Conservation (phyloP, 257 asterid genomes). For the Solanum rostratum region DNA sequence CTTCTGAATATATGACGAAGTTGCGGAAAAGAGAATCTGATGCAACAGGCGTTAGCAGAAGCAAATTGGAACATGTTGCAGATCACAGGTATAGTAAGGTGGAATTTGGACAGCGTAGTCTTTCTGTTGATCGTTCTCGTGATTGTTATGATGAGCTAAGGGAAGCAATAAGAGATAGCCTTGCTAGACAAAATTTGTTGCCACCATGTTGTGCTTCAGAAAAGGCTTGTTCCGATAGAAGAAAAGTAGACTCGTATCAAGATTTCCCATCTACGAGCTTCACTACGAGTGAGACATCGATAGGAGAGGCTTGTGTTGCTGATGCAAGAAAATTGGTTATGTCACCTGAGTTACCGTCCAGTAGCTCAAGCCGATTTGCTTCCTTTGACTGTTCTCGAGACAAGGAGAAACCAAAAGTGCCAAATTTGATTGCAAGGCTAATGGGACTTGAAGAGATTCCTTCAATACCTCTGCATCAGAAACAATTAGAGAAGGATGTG, state of each 20-base stretch:
- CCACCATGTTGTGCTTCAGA: constrained; percentile 15
- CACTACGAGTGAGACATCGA: not conserved
- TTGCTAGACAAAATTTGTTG: constrained; percentile 55
- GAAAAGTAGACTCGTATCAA: not conserved
- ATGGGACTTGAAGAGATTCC: constrained; percentile 65
- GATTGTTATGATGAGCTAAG: constrained; percentile 75
- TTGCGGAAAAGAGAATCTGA: constrained; percentile 15
- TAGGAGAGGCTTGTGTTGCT: constrained; percentile 2
- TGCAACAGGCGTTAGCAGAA: constrained; percentile 6
- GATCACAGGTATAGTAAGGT: constrained; percentile 1
- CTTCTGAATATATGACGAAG: constrained; percentile 29
- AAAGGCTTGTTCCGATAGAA: not conserved
- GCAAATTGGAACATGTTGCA: constrained; percentile 18
- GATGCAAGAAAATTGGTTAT: constrained; percentile 8
- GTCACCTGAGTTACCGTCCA: constrained; percentile 24
- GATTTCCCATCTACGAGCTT: not conserved
- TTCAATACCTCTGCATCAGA: constrained; percentile 2
- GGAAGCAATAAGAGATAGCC: constrained; percentile 50
- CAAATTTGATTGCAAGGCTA: constrained; percentile 61
- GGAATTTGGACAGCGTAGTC: constrained; percentile 27
- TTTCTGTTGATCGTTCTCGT: constrained; percentile 25
- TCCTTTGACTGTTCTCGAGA: constrained; percentile 28
- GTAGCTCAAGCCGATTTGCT: constrained; percentile 38
- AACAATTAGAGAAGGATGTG: constrained; percentile 13
- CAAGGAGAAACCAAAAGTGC: constrained; percentile 27